Evolutionary conservation across 2,329 filamentous ascomycete species (phyloP), one percentile per base, ranked within the genome.

Genomic region (Coleophoma eucalyptorum): DNA sequence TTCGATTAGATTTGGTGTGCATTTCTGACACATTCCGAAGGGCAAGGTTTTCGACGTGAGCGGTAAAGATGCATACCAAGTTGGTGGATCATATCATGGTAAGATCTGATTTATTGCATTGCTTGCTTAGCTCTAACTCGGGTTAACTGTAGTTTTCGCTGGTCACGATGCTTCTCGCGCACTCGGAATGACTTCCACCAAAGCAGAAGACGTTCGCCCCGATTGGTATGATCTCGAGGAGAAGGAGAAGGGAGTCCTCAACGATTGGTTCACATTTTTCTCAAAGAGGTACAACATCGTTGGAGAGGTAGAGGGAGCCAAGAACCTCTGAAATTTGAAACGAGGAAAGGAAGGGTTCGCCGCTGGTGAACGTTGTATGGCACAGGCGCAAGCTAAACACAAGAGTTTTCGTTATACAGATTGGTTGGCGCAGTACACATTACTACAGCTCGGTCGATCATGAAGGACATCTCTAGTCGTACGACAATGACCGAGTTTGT

Each of bases 221-320:
- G 87, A 97, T 46, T 97, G 90, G 88, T 77, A 86, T 51, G 88
- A 91, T 63, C 75, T 99, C 47, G 76, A 78, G 13, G 91, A 96
- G 19, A 91, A 94, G 70, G 86, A 97, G 68, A 90, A 94, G 74
- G 83, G 81, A 21, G 86, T 88, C 3, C 73, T 99, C 54, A 80
- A 93, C 49, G 94, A 99, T 69, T 99, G 94, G 94, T 83, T 87
- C 56, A 96, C 88, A 2, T 99, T 96, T 72, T 99, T 99, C 72
- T 90, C 87, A 59, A 99, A 97, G 76, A 80, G 94, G 51, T 99
- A 99, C 74, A 97, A 96, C 63, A 81, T 97, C 47, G 84, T 95
- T 43, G 90, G 90, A 13, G 68, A 76, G 50, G 81, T 88, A 15
- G 72, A 78, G 53, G 81, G 80, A 34, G 81, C 81, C 26, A 83